Evolutionary conservation across 345 rosid species (phyloP).

Genomic region (Populus simonii): DNA sequence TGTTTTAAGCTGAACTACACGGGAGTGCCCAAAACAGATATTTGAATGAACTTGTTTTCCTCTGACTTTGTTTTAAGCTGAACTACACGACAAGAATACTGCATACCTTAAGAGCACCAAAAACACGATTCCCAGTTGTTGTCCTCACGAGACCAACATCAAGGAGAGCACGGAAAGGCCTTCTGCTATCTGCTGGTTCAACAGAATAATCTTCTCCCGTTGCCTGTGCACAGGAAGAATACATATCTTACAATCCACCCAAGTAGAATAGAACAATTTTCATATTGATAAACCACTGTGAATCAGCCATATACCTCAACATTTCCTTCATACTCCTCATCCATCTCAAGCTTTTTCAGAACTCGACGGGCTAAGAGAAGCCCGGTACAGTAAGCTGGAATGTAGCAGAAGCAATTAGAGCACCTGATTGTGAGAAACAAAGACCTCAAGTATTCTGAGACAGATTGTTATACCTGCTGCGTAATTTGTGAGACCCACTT

Average conservation of each 20-base stretch:
- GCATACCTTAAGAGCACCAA: slow-evolving; percentile 68
- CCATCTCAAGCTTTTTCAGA: slow-evolving; percentile 63
- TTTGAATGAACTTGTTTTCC: not conserved
- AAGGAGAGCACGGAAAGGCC: slow-evolving; percentile 81
- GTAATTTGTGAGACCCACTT: slow-evolving; percentile 69
- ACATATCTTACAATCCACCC: not conserved
- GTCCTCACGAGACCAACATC: slow-evolving; percentile 76
- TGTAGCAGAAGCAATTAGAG: not conserved
- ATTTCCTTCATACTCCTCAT: slow-evolving; percentile 62
- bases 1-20: too few species aligned
- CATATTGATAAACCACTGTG: not conserved
- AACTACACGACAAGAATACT: not conserved
- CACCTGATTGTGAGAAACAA: not conserved
- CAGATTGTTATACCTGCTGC: slow-evolving; percentile 55
- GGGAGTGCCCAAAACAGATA: not conserved
- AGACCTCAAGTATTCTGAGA: not conserved
- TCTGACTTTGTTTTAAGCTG: too few species aligned
- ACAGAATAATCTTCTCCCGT: slow-evolving; percentile 73
- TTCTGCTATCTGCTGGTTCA: slow-evolving; percentile 62
- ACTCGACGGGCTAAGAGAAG: slow-evolving; percentile 76
- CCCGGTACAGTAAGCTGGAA: slow-evolving; percentile 65
- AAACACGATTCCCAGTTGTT: slow-evolving; percentile 76
- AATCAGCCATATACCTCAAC: slow-evolving; percentile 44
- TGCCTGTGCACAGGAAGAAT: slow-evolving; percentile 39
- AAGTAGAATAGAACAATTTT: not conserved